phyloP scores from a whole-genome alignment of 805 yeast genomes.

The Lipomyces sp. region DNA sequence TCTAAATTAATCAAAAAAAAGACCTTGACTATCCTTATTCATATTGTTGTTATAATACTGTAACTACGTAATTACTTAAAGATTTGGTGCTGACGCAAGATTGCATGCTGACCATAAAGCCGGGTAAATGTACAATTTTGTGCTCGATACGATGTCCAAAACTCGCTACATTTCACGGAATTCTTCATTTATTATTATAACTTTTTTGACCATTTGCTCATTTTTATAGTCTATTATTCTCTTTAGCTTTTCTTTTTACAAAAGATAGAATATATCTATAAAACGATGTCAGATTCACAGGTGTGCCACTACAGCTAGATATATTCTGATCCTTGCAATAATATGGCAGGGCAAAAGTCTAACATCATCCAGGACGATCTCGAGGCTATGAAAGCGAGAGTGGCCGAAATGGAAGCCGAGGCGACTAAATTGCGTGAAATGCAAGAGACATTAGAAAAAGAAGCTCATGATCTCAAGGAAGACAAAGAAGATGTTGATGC shows the following conservation, averaged over 20 bases:
- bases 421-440: constrained; percentile 64
- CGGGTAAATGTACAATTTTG: neutral
- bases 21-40: too few relatives aligned
- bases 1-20: too few relatives aligned
- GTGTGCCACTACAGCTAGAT: neutral
- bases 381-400: constrained; percentile 50
- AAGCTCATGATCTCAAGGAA: constrained; percentile 50
- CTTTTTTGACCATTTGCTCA: neutral
- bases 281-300: neutral
- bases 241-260: neutral
- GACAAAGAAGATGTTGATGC: constrained; percentile 72
- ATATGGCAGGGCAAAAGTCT: neutral
- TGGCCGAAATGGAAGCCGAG: constrained; percentile 65
- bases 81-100: too few relatives aligned
- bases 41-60: too few relatives aligned
- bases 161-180: neutral
- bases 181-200: neutral
- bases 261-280: neutral
- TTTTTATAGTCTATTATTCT: neutral
- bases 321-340: neutral
- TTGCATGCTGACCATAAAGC: neutral
- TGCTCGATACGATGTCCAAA: neutral
- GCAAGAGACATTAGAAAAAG: constrained; percentile 55
- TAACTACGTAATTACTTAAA: too few relatives aligned
- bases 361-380: constrained; percentile 26